Evolutionary conservation across 2,329 filamentous ascomycete genomes (phyloP).

Genomic region (Pseudofabraea citricarpa): DNA sequence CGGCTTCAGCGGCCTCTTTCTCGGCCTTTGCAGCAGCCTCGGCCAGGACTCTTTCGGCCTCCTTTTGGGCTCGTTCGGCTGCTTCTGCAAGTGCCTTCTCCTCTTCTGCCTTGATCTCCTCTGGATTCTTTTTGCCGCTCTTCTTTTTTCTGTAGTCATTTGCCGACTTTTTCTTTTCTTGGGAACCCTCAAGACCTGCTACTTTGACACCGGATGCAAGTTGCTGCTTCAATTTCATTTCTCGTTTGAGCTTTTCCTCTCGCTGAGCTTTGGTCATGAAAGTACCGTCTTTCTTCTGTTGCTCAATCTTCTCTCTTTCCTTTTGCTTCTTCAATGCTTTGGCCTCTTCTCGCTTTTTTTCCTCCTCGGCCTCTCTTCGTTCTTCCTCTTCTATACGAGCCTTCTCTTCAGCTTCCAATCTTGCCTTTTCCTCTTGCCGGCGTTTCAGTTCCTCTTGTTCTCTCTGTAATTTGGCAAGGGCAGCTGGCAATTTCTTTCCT

Average conservation of each 20-base stretch:
- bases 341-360: conserved; percentile 65
- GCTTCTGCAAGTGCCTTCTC: conserved; percentile 75
- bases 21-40: conserved; percentile 58
- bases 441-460: conserved; percentile 74
- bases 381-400: conserved; percentile 63
- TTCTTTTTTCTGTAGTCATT: conserved; percentile 76
- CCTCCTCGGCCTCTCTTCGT: conserved; percentile 59
- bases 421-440: conserved; percentile 59
- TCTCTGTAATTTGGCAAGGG: conserved; percentile 69
- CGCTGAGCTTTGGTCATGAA: conserved; percentile 83
- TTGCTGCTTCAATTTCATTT: conserved; percentile 82
- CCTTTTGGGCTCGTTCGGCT: conserved; percentile 62
- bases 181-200: conserved; percentile 49
- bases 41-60: conserved; percentile 63
- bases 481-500: conserved; percentile 83
- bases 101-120: conserved; percentile 60
- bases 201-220: conserved; percentile 72
- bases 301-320: conserved; percentile 81
- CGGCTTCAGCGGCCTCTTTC: conserved; percentile 52
- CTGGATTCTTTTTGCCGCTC: conserved; percentile 45
- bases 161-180: conserved; percentile 66
- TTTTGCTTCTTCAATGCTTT: conserved; percentile 77
- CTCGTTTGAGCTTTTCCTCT: conserved; percentile 73
- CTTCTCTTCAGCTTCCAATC: conserved; percentile 56
- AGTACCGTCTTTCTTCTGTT: conserved; percentile 83